Conservation (phyloP, 2,329 filamentous ascomycete genomes). For the Berkeleyomyces basicola region DNA sequence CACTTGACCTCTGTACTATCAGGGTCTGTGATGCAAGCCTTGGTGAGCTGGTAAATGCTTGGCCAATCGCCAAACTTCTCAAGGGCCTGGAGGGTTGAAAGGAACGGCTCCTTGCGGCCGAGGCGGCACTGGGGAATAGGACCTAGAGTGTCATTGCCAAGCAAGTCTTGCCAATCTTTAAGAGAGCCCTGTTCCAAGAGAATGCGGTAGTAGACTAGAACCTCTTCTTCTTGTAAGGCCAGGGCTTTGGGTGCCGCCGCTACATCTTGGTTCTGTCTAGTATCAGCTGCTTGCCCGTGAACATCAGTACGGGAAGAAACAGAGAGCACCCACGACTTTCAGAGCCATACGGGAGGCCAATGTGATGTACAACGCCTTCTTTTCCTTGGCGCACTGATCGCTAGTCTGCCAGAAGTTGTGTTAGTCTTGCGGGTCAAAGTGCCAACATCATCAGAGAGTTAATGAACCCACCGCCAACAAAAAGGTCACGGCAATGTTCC, state of each 20-base stretch:
- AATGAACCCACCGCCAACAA: conserved; percentile 31
- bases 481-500: conserved; percentile 37
- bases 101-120: conserved; percentile 31
- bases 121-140: conserved; percentile 28
- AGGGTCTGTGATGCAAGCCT: conserved; percentile 25
- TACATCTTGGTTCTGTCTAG: conserved; percentile 8
- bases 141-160: conserved; percentile 25
- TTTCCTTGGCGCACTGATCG: conserved; percentile 29
- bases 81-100: conserved; percentile 25
- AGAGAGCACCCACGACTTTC: conserved; percentile 6
- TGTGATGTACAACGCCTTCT: conserved; percentile 34
- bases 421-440: background rate
- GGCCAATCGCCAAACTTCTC: conserved; percentile 26
- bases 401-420: conserved; percentile 23
- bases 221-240: conserved; percentile 28
- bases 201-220: conserved; percentile 32
- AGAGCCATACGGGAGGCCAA: conserved; percentile 23
- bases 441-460: background rate
- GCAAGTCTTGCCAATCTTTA: conserved; percentile 26
- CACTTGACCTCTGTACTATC: conserved; percentile 22
- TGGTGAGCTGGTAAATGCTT: conserved; percentile 27
- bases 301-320: too few species aligned
- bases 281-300: background rate
- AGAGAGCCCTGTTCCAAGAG: conserved; percentile 27
- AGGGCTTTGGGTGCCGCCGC: conserved; percentile 1